Conservation (phyloP, 805 yeast species). For the Pichia kluyveri region DNA sequence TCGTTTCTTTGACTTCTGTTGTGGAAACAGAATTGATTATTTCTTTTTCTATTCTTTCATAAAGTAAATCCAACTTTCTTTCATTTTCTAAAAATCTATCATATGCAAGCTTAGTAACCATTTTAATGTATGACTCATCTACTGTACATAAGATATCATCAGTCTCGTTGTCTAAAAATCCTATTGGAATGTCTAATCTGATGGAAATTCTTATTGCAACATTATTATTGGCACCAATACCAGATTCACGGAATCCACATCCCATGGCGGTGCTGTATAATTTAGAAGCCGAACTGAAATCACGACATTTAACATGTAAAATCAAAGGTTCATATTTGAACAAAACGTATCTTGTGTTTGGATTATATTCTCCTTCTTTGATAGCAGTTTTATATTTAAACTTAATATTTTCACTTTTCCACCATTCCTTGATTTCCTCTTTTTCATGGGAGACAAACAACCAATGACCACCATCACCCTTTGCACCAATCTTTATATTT, state of each 20-base stretch:
- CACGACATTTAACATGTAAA: slow-evolving; percentile 72
- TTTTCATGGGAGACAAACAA: slow-evolving; percentile 67
- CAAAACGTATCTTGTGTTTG: slow-evolving; percentile 44
- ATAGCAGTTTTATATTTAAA: slow-evolving; percentile 9
- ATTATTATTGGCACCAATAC: slow-evolving; percentile 68
- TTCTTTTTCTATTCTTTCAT: slow-evolving; percentile 32
- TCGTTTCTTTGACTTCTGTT: slow-evolving; percentile 31
- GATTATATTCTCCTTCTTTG: neutral
- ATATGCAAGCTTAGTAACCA: slow-evolving; percentile 44
- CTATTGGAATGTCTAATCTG: slow-evolving; percentile 70
- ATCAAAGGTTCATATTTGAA: slow-evolving; percentile 83
- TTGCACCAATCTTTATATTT: slow-evolving; percentile 55
- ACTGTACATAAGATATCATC: slow-evolving; percentile 35
- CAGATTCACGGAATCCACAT: slow-evolving; percentile 82
- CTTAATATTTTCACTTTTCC: slow-evolving; percentile 20
- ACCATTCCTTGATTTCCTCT: slow-evolving; percentile 40
- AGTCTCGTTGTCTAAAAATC: slow-evolving; percentile 31
- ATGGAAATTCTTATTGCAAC: slow-evolving; percentile 76
- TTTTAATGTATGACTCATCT: slow-evolving; percentile 37
- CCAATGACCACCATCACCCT: slow-evolving; percentile 84
- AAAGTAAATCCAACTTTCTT: slow-evolving; percentile 42
- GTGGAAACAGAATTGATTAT: slow-evolving; percentile 4
- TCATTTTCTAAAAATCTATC: slow-evolving; percentile 63
- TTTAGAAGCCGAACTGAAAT: slow-evolving; percentile 44
- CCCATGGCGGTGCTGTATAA: slow-evolving; percentile 67